Evolutionary conservation across 2,329 filamentous ascomycete genomes (phyloP), one percentile per base, ranked within the genome.

Genomic region (Mariannaea sp.): DNA sequence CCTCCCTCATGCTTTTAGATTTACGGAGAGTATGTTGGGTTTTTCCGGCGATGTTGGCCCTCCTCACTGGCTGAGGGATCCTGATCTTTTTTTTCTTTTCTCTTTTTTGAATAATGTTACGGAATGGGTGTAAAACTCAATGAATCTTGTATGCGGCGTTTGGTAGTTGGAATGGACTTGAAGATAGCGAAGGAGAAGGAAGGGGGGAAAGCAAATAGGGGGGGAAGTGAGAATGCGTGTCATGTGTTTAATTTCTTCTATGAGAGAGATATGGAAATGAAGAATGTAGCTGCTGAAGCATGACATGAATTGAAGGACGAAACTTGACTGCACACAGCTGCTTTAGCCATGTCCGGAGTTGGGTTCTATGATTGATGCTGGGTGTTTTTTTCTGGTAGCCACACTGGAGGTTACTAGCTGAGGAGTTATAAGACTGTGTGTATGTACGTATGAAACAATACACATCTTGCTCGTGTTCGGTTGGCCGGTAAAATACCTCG

Each of bases 81-180:
- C n/a, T n/a, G n/a, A n/a, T n/a, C n/a, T n/a, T n/a, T n/a, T n/a
- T n/a, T n/a, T n/a, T n/a, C n/a, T n/a, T 43, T 19, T 24, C 30
- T 19, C 17, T 24, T 36, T 36, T 36, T 47, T 32, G 48, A 41
- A 38, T 40, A 30, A 41, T 32, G 41, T 16, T 30, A 14, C 13
- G 33, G 32, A 27, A 20, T 30, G 16, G 35, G 32, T 9, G 20
- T 5, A 8, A 24, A 24, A 24, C 22, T 24, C 22, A 24, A n/a
- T n/a, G 27, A n/a, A 7, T 32, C 16, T 48, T 53, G 51, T 49
- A 53, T 43, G 45, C 39, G 51, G 51, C 51, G 51, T 49, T 49
- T 42, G 32, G 51, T 40, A 44, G 43, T 40, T 41, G 49, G n/a
- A n/a, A n/a, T 24, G 22, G 22, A 24, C 22, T 24, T n/a, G n/a